These are phyloP conservation scores for Fragaria nilgerrensis DNA, from an alignment of 306 rosid genomes.

Conservation along the genomic window DNA sequence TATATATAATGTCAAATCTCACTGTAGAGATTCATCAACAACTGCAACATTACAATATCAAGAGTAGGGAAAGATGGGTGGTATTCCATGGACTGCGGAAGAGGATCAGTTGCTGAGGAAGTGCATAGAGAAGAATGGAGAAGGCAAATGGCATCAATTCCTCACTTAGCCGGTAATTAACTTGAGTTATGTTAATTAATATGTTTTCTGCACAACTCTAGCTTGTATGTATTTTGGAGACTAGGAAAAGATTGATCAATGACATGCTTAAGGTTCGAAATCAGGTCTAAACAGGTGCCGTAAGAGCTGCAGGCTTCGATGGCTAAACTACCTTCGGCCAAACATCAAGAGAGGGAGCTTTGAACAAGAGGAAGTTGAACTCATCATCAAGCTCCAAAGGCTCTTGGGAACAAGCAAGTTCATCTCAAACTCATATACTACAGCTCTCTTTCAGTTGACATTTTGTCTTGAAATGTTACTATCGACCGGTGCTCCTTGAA, in stretches of 20 bases:
- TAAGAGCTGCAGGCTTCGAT: constrained; percentile 63
- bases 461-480: background rate
- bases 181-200: background rate
- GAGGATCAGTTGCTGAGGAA: constrained; percentile 62
- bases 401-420: constrained; percentile 53
- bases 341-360: constrained; percentile 60
- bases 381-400: constrained; percentile 57
- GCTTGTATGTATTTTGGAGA: background rate
- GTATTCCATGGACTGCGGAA: constrained; percentile 69
- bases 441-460: background rate
- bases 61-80: constrained; percentile 49
- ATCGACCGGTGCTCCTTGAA: background rate
- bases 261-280: background rate
- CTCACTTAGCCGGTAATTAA: constrained; percentile 54
- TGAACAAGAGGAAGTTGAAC: constrained; percentile 52
- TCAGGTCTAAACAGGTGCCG: constrained; percentile 56
- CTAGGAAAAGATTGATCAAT: background rate
- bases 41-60: background rate
- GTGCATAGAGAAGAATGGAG: constrained; percentile 61
- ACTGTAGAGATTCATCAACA: background rate
- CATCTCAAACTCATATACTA: background rate
- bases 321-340: constrained; percentile 67
- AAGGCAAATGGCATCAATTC: constrained; percentile 78
- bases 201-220: background rate
- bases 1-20: background rate